A percentile compares a stretch with the other conserved stretches of the same genome.
phyloP scores from a whole-genome alignment of 768 basidiomycete species.

The Kwoniella pini region DNA sequence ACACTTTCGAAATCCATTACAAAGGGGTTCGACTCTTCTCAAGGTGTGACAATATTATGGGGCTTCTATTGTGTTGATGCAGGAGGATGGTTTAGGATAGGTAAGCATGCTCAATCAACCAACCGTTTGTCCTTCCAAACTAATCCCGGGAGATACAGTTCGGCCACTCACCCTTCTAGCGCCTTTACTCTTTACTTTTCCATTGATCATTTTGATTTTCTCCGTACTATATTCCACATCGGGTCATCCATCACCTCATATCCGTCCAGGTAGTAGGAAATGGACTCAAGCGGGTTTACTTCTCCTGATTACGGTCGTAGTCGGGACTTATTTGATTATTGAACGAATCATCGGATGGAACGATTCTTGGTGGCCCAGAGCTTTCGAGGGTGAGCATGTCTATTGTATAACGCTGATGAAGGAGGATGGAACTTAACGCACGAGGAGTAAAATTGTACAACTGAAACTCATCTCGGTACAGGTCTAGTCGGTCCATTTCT shows the following conservation, averaged over 20 bases:
- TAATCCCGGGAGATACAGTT: neutral
- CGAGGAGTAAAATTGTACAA: no score
- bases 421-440: no score
- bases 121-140: no score
- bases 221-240: conserved; percentile 9
- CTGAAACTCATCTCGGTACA: neutral
- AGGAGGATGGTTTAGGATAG: conserved; percentile 4
- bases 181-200: neutral
- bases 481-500: neutral
- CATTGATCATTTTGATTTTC: neutral
- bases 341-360: conserved; percentile 4
- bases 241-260: conserved; percentile 12
- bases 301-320: neutral
- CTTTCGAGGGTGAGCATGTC: conserved; percentile 2
- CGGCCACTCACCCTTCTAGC: conserved; percentile 4
- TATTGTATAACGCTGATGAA: no score
- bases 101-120: neutral
- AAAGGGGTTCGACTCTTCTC: neutral
- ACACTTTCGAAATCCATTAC: conserved; percentile 3
- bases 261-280: neutral
- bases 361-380: conserved; percentile 1
- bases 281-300: conserved; percentile 5
- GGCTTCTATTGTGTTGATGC: neutral
- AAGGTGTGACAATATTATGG: conserved; percentile 1
- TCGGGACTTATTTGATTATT: neutral